phyloP scores from a whole-genome alignment of 352 stramenopile species.

The Globisporangium splendens region DNA sequence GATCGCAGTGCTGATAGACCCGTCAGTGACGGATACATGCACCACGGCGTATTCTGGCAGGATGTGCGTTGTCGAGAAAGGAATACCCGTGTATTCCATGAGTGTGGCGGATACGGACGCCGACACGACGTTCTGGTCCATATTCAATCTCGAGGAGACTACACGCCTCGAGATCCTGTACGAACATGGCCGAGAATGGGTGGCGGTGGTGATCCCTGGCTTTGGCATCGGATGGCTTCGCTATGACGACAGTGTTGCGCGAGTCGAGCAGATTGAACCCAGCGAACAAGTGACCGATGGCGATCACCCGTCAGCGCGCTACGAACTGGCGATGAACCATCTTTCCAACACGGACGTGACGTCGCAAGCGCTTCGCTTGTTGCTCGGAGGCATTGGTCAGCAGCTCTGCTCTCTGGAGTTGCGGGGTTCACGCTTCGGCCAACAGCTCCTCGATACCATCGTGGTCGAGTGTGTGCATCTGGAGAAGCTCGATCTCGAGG shows the following conservation, averaged over 20 bases:
- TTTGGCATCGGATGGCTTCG: slow-evolving; percentile 8
- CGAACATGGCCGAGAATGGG: neutral
- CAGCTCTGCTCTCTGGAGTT: slow-evolving; percentile 9
- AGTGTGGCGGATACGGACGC: neutral
- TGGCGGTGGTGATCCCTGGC: slow-evolving; percentile 8
- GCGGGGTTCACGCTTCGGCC: slow-evolving; percentile 1
- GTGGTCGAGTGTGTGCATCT: slow-evolving; percentile 2
- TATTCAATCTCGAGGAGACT: neutral
- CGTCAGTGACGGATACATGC: neutral
- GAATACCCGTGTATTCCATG: neutral
- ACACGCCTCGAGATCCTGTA: slow-evolving; percentile 8
- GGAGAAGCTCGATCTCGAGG: slow-evolving; percentile 11
- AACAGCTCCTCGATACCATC: neutral
- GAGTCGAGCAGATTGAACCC: neutral
- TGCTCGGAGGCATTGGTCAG: slow-evolving; percentile 6
- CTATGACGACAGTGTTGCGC: neutral
- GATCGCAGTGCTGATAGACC: neutral
- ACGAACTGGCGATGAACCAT: slow-evolving; percentile 7
- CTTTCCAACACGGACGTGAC: slow-evolving; percentile 2
- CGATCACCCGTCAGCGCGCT: neutral
- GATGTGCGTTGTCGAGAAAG: neutral
- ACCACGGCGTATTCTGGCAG: neutral
- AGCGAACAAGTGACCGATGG: neutral
- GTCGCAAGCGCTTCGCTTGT: neutral
- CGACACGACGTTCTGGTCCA: neutral